Base-by-base conservation (phyloP, 805 yeast species). In the Ogataea thermomethanolica region DNA sequence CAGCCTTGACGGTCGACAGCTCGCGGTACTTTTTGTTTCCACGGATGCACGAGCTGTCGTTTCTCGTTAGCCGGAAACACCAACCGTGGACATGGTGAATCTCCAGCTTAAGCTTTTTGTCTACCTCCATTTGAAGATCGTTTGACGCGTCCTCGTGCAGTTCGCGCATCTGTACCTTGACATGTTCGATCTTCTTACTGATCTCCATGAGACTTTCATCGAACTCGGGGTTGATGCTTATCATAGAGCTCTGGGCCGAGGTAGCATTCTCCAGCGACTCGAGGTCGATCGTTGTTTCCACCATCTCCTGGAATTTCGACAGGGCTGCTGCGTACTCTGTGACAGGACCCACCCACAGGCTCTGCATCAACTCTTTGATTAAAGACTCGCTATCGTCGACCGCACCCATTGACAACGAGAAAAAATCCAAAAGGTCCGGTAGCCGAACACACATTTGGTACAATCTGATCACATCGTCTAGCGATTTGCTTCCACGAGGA, bases 51-150 rank as follows among this genome's bases (percentile, higher is more conserved):
- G 83, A 71, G 2, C 96, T 90, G 55, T 93, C 98, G 41, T 78
- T 81, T 61, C 99, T 76, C 1, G 99, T 93, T 15, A 93, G 75
- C 51, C 98, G 73, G 73, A 91, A 78, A 61, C 96, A 88, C 95
- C 96, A 90, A 14, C 97, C 97, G 61, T 87, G 95, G 21, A 75
- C 78, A 46, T 76, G 84, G 57, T 91, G 96, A 40, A 84, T 78
- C 59, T 93, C 99, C 35, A 93, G 65, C 60, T 93, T 93, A 49
- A 93, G 71, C 61, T 89, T 89, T 66, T 89, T 88, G 43, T 87
- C 96, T 3, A 83, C 70, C 44, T 90, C 98, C 62, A 89, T 78
- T 10, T 76, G 75, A 26, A 93, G 72, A 50, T 84, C 93, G 25
- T 81, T 85, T 2, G 84, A 87, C 3, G 80, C 80, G 5, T 73